These are phyloP conservation scores for Neofusicoccum cordaticola DNA, from an alignment of 2,329 filamentous ascomycete genomes.

Conservation along the genomic window DNA sequence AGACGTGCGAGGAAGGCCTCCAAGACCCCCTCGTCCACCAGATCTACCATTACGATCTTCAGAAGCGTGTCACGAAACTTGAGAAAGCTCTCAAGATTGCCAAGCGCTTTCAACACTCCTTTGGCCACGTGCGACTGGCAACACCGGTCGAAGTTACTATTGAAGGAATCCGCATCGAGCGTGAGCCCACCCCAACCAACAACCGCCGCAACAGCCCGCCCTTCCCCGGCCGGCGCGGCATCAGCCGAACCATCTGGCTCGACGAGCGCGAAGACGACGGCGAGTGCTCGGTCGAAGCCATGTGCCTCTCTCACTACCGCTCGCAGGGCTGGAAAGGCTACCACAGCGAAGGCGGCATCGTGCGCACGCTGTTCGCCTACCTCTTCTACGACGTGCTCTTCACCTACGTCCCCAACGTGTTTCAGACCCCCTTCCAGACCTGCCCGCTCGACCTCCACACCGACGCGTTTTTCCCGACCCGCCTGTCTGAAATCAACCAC, in stretches of 20 bases:
- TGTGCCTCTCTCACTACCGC: constrained; percentile 88
- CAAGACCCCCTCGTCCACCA: constrained; percentile 87
- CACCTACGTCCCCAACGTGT: constrained; percentile 90
- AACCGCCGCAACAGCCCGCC: constrained; percentile 19
- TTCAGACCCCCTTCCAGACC: constrained; percentile 92
- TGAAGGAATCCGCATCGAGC: constrained; percentile 74
- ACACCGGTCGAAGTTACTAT: constrained; percentile 74
- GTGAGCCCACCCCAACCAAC: constrained; percentile 43
- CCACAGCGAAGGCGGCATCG: constrained; percentile 85
- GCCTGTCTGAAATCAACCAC: constrained; percentile 86
- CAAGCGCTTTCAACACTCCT: constrained; percentile 86
- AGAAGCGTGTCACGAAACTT: constrained; percentile 88
- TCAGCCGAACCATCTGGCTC: constrained; percentile 81
- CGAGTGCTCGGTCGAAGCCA: constrained; percentile 85
- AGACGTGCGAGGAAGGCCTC: constrained; percentile 81
- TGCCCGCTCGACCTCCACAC: constrained; percentile 91
- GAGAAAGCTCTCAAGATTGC: constrained; percentile 81
- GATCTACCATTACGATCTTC: constrained; percentile 90
- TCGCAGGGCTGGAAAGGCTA: constrained; percentile 88
- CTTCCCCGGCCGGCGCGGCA: constrained; percentile 30
- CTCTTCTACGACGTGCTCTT: constrained; percentile 94
- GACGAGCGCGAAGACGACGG: constrained; percentile 61
- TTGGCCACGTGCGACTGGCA: constrained; percentile 76
- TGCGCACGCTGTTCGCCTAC: constrained; percentile 79
- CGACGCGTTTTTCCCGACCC: constrained; percentile 82